These are phyloP conservation scores for Urtica urens DNA, from an alignment of 306 rosid genomes.

Conservation along the genomic window DNA sequence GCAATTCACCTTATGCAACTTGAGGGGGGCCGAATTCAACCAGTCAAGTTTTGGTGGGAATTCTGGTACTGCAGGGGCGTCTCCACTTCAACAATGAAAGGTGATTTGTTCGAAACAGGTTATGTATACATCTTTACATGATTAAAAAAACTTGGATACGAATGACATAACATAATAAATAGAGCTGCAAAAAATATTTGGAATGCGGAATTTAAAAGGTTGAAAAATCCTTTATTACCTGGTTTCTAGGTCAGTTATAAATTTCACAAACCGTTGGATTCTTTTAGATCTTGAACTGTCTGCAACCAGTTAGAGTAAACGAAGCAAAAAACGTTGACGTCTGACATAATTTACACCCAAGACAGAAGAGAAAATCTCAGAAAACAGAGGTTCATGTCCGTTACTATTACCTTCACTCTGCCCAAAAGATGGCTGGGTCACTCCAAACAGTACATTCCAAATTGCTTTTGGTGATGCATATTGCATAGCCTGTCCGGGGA, in stretches of 20 bases:
- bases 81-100: conserved; percentile 44
- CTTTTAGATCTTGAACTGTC: conserved; percentile 48
- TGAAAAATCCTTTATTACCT: conserved; percentile 38
- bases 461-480: conserved; percentile 86
- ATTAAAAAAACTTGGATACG: not conserved
- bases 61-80: conserved; percentile 70
- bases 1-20: conserved; percentile 55
- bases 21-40: conserved; percentile 88
- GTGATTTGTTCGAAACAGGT: conserved; percentile 8
- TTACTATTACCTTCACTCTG: conserved; percentile 40
- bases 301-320: conserved; percentile 20
- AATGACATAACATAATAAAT: not conserved
- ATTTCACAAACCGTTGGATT: conserved; percentile 66
- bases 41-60: conserved; percentile 90
- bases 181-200: conserved; percentile 1
- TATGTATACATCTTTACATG: conserved; percentile 7
- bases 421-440: conserved; percentile 51
- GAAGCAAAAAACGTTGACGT: conserved; percentile 16
- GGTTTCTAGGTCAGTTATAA: conserved; percentile 74
- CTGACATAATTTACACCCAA: conserved; percentile 3
- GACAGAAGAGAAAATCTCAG: conserved; percentile 14
- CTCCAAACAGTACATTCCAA: conserved; percentile 77
- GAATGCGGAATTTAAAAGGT: conserved; percentile 6
- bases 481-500: conserved; percentile 67
- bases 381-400: conserved; percentile 5